A percentile compares a stretch with the other conserved stretches of the same genome.
These are phyloP conservation scores for Hypoxylon crocopeplum DNA, from an alignment of 495 filamentous ascomycete species.

Conservation along the genomic window DNA sequence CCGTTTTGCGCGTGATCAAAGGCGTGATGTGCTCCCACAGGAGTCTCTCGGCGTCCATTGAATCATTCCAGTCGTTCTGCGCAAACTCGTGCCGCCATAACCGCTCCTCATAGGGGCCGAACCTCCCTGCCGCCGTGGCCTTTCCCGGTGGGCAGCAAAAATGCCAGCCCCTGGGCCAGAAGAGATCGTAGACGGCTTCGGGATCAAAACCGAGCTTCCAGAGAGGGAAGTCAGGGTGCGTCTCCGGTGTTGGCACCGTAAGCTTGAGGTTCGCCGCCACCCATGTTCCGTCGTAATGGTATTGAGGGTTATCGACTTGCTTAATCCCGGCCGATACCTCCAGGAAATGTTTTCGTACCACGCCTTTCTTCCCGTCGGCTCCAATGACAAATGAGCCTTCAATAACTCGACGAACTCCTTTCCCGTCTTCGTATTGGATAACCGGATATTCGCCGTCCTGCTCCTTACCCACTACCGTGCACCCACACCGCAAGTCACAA, in stretches of 20 bases:
- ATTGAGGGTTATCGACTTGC: constrained; percentile 47
- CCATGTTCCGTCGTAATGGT: constrained; percentile 59
- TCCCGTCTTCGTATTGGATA: constrained; percentile 44
- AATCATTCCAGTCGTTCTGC: constrained; percentile 39
- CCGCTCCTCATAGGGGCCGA: constrained; percentile 50
- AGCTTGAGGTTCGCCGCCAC: constrained; percentile 60
- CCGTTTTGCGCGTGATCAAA: constrained; percentile 36
- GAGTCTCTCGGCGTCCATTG: constrained; percentile 33
- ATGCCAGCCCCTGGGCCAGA: constrained; percentile 57
- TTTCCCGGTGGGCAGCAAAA: constrained; percentile 54
- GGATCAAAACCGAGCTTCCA: constrained; percentile 58
- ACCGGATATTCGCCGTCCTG: constrained; percentile 44
- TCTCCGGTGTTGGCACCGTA: constrained; percentile 49
- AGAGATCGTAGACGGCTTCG: constrained; percentile 57
- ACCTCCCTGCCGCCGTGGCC: constrained; percentile 56
- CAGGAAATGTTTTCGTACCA: constrained; percentile 57
- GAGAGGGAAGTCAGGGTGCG: constrained; percentile 57
- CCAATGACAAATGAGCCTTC: constrained; percentile 52
- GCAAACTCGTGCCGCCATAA: constrained; percentile 61
- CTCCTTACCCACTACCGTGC: constrained; percentile 40
- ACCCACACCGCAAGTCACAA: constrained; percentile 47
- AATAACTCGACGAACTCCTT: constrained; percentile 36
- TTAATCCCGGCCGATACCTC: constrained; percentile 51
- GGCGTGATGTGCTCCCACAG: constrained; percentile 41
- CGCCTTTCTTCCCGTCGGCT: constrained; percentile 60